These are phyloP conservation scores for Pulveroboletus ravenelii DNA, from an alignment of 768 basidiomycete species.

Conservation along the genomic window DNA sequence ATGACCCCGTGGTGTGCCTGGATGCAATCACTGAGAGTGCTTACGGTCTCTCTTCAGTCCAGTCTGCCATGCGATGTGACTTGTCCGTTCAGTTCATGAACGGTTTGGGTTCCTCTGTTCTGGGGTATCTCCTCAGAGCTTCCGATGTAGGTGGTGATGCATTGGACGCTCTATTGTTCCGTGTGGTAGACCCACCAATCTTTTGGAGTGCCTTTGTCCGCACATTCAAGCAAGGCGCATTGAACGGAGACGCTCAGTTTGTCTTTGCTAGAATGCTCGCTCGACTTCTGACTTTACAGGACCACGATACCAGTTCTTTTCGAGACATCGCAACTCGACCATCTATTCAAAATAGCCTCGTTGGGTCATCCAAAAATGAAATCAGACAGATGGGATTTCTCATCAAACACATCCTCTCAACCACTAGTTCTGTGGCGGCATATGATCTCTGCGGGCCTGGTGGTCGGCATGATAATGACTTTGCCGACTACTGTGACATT, in stretches of 20 bases:
- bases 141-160: no score
- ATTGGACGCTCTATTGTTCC: no score
- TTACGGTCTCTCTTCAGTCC: slow-evolving; percentile 37
- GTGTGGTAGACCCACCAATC: no score
- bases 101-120: no score
- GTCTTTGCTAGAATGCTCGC: no score
- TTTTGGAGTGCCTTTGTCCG: no score
- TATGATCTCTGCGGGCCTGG: slow-evolving; percentile 39
- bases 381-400: slow-evolving; percentile 36
- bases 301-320: slow-evolving; percentile 22
- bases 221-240: no score
- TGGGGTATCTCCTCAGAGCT: no score
- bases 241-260: no score
- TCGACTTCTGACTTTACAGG: no score
- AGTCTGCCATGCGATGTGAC: slow-evolving; percentile 40
- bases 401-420: slow-evolving; percentile 37
- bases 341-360: slow-evolving; percentile 23
- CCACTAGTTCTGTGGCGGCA: slow-evolving; percentile 21
- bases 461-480: slow-evolving; percentile 71
- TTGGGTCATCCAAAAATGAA: slow-evolving; percentile 23
- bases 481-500: slow-evolving; percentile 53
- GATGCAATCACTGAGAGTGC: slow-evolving; percentile 33
- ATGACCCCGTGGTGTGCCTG: slow-evolving; percentile 37
- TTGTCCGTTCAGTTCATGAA: slow-evolving; percentile 34
- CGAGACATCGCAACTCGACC: slow-evolving; percentile 35